Conservation (phyloP, 2,329 filamentous ascomycete species). For the Ophiostoma populinum region DNA sequence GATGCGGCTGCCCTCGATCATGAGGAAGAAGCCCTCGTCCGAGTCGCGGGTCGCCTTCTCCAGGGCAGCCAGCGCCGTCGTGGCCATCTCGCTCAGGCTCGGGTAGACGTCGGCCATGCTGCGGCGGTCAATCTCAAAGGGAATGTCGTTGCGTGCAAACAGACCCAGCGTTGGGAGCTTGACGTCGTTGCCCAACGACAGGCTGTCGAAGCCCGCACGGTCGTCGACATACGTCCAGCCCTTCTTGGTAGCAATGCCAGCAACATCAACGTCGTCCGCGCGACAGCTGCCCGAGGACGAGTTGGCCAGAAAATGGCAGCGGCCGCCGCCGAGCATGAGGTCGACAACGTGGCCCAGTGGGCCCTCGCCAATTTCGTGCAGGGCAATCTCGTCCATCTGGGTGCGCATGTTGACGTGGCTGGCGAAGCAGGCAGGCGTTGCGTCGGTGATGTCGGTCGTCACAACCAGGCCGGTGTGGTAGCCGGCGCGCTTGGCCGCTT, state of each 20-base stretch:
- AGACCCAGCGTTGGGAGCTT: conserved; percentile 74
- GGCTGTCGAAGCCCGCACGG: conserved; percentile 56
- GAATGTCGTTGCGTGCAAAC: conserved; percentile 67
- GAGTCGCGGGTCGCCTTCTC: conserved; percentile 65
- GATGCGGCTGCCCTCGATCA: conserved; percentile 94
- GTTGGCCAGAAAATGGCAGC: conserved; percentile 86
- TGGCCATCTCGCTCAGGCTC: conserved; percentile 79
- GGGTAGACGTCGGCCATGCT: conserved; percentile 68
- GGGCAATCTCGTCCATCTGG: conserved; percentile 79
- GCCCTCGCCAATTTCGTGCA: conserved; percentile 81
- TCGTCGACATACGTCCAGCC: conserved; percentile 67
- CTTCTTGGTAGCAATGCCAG: conserved; percentile 51
- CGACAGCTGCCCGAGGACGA: conserved; percentile 67
- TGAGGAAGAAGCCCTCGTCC: conserved; percentile 91
- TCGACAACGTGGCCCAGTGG: conserved; percentile 78
- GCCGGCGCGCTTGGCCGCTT: conserved; percentile 81
- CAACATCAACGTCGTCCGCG: conserved; percentile 57
- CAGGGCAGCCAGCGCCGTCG: conserved; percentile 62
- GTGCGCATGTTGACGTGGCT: conserved; percentile 64
- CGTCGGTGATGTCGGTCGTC: conserved; percentile 87
- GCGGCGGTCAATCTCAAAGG: conserved; percentile 82
- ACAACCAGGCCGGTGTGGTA: conserved; percentile 90
- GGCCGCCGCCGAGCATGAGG: conserved; percentile 79
- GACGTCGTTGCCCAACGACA: conserved; percentile 49
- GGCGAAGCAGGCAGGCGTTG: conserved; percentile 89